These are phyloP conservation scores for Blakeslea trispora DNA, from an alignment of 371 early-diverging fungal genomes.

Conservation along the genomic window DNA sequence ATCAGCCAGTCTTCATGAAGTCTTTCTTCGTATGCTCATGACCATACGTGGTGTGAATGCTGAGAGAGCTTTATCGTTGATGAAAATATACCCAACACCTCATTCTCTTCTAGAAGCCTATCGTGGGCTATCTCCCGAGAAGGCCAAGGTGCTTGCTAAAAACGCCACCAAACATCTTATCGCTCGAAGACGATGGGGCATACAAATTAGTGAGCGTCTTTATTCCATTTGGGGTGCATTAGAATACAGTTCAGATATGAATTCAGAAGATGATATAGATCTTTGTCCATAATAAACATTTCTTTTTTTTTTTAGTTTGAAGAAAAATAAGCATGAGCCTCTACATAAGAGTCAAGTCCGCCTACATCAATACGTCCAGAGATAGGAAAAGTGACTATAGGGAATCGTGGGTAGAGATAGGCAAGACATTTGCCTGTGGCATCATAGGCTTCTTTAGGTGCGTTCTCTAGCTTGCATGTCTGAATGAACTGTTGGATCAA, in stretches of 20 bases:
- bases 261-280: neutral
- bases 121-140: slow-evolving; percentile 26
- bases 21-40: slow-evolving; percentile 82
- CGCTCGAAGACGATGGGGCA: slow-evolving; percentile 54
- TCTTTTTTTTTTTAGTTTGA: no score
- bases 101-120: slow-evolving; percentile 48
- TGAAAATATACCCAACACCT: slow-evolving; percentile 72
- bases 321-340: slow-evolving; percentile 54
- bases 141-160: slow-evolving; percentile 37
- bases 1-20: slow-evolving; percentile 64
- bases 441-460: slow-evolving; percentile 52
- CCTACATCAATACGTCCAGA: slow-evolving; percentile 68
- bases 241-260: slow-evolving; percentile 1
- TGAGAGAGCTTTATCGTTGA: slow-evolving; percentile 80
- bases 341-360: slow-evolving; percentile 52
- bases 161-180: slow-evolving; percentile 38
- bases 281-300: no score
- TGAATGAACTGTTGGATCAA: slow-evolving; percentile 48
- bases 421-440: slow-evolving; percentile 63
- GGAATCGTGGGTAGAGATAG: slow-evolving; percentile 48
- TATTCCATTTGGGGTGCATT: slow-evolving; percentile 62
- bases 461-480: slow-evolving; percentile 24
- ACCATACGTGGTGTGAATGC: slow-evolving; percentile 77
- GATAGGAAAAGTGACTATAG: slow-evolving; percentile 46
- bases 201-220: slow-evolving; percentile 51